These are phyloP conservation scores for Sordariomycetes sp. DNA, from an alignment of 2,329 filamentous ascomycete species.

Conservation along the genomic window DNA sequence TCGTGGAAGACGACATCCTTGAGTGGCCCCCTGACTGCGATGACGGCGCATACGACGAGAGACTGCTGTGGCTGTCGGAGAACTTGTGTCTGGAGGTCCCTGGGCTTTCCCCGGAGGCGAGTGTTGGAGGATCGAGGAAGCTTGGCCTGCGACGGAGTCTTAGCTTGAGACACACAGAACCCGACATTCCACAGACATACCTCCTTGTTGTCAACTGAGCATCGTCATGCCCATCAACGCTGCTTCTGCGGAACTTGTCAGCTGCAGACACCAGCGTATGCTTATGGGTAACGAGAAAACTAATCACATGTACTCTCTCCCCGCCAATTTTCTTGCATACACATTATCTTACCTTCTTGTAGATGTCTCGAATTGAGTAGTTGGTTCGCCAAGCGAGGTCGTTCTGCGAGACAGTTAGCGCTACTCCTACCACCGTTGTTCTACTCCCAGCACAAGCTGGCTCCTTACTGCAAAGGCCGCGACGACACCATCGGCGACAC, in stretches of 20 bases:
- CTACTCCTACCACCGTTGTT: neutral
- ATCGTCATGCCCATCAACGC: constrained; percentile 3
- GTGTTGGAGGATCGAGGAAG: constrained; percentile 10
- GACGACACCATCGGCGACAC: constrained; percentile 4
- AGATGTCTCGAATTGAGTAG: constrained; percentile 5
- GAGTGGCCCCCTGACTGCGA: constrained; percentile 33
- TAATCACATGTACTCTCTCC: neutral
- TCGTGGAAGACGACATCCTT: constrained; percentile 39
- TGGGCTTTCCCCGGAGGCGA: constrained; percentile 14
- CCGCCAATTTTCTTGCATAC: neutral
- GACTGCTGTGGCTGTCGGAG: constrained; percentile 38
- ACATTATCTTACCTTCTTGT: neutral
- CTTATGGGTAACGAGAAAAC: neutral
- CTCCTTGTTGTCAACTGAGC: constrained; percentile 9
- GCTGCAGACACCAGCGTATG: neutral
- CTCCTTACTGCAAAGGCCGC: neutral
- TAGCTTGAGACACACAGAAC: neutral
- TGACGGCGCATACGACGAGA: constrained; percentile 34
- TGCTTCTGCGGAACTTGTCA: neutral
- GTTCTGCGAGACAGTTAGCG: neutral
- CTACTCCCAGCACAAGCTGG: neutral
- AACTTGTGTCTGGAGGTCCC: constrained; percentile 24
- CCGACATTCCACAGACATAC: constrained; percentile 2
- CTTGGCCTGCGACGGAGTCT: constrained; percentile 8
- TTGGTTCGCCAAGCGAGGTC: constrained; percentile 1